Evolutionary conservation across 148 eudicot genomes (phyloP), one percentile per base, ranked within the genome.

Genomic region (Vaccinium corymbosum): DNA sequence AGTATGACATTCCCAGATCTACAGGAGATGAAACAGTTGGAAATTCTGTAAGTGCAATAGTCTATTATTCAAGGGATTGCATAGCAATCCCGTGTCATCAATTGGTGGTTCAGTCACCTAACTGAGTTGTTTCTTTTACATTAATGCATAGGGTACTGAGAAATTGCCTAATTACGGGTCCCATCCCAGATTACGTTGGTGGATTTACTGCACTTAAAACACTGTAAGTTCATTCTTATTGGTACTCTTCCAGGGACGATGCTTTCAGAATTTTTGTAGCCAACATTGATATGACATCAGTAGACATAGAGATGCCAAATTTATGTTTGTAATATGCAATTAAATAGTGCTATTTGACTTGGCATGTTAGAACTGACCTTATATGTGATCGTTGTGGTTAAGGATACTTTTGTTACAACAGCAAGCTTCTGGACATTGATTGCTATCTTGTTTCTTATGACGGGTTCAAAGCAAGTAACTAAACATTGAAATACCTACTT

Each of bases 161-260:
- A 83, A 95, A 95, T 80, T 95, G 98, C 90, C 91, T 88, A 61
- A 88, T 95, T 78, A 81, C 78, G 75, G 98, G 89, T 11, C 49
- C 75, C 46, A 89, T 95, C 78, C 95, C 95, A 0, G 87, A 76
- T 29, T 89, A 85, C 85, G 79, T 95, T 59, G 93, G 90, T 84
- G 78, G 59, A 51, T 73, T 91, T 64, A 1, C 55, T 12, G 15
- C 19, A 1, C 71, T 95, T 73, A 90, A 81, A 79, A 75, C 42
- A 12, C 3, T 79, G 81, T 79, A 79, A 74, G 56, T 57, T 55
- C 64, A 10, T 52, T 76, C 48, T 48, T 20, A 19, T n/a, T 20
- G 48, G 19, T 76, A 52, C 57, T 64, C 2, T 14, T 68, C 12
- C 1, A 78, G 46, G 25, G 80, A 48, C 49, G 70, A 71, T 49